These are phyloP conservation scores for Yamadazyma buinensis DNA, from an alignment of 1,139 yeast genomes.

Conservation along the genomic window DNA sequence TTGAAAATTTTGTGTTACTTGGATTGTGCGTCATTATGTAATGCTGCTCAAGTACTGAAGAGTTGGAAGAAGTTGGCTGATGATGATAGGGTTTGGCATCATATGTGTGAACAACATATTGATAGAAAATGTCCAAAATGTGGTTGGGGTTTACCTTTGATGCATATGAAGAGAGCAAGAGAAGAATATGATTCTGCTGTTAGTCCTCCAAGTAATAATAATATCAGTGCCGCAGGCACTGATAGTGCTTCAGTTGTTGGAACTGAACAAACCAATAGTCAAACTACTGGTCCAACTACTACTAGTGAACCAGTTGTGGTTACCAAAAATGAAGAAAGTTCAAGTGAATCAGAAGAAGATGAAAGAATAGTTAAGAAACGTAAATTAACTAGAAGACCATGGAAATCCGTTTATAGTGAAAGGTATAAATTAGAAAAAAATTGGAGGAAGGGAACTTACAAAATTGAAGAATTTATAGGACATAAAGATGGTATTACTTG, in stretches of 20 bases:
- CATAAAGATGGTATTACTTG: conserved; percentile 86
- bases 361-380: conserved; percentile 2
- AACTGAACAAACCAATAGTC: not conserved
- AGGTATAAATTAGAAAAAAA: conserved; percentile 86
- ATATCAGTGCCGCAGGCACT: too few relatives aligned
- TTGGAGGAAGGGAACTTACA: conserved; percentile 84
- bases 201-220: too few relatives aligned
- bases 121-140: conserved; percentile 96
- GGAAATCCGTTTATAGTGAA: conserved; percentile 94
- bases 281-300: conserved; percentile 4
- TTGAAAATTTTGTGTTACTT: conserved; percentile 81
- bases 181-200: conserved; percentile 28
- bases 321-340: not conserved
- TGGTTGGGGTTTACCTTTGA: conserved; percentile 96
- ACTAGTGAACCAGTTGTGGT: conserved; percentile 20
- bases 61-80: conserved; percentile 89
- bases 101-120: conserved; percentile 97
- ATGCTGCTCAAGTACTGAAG: conserved; percentile 87
- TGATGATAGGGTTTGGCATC: conserved; percentile 96
- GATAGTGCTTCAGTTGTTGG: not conserved
- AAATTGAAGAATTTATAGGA: conserved; percentile 66
- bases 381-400: conserved; percentile 50
- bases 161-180: conserved; percentile 76
- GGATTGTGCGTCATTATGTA: conserved; percentile 88
- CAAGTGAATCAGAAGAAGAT: not conserved